These are phyloP conservation scores for Aspergillus diversus DNA, from an alignment of 495 filamentous ascomycete genomes.

Conservation along the genomic window DNA sequence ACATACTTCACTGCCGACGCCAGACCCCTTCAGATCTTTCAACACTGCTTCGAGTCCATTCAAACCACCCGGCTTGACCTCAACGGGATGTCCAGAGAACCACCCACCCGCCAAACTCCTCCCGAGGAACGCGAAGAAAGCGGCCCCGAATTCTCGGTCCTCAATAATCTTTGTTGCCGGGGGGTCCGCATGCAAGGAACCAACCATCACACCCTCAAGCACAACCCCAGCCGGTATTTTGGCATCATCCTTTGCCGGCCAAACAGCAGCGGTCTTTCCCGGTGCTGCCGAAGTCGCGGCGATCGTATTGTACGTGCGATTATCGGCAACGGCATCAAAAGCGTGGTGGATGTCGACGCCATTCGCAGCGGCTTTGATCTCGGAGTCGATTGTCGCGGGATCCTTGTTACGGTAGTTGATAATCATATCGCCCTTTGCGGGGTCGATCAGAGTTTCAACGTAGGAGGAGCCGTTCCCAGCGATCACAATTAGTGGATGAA, in stretches of 20 bases:
- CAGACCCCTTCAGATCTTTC: slow-evolving; percentile 62
- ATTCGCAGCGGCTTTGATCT: neutral
- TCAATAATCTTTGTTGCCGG: neutral
- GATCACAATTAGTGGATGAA: slow-evolving; percentile 74
- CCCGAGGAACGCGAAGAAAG: neutral
- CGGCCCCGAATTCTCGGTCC: slow-evolving; percentile 29
- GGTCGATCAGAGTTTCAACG: slow-evolving; percentile 64
- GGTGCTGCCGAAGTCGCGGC: neutral
- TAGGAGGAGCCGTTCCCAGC: slow-evolving; percentile 61
- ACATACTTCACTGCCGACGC: slow-evolving; percentile 72
- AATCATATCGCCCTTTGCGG: slow-evolving; percentile 66
- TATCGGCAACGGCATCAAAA: neutral
- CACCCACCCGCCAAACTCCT: neutral
- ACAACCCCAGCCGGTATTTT: neutral
- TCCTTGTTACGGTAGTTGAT: slow-evolving; percentile 67
- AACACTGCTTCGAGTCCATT: slow-evolving; percentile 28
- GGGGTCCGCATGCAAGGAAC: neutral
- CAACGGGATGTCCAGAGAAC: slow-evolving; percentile 6
- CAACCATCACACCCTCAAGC: neutral
- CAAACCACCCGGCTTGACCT: neutral
- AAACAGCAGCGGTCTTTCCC: neutral
- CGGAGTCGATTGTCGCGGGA: slow-evolving; percentile 13
- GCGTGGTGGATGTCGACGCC: neutral
- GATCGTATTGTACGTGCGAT: neutral
- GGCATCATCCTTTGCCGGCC: neutral